A percentile compares a stretch with the other conserved stretches of the same genome.
Evolutionary conservation across 164 flowering plant genomes (phyloP).

Genomic region (Cinnamomum chago): DNA sequence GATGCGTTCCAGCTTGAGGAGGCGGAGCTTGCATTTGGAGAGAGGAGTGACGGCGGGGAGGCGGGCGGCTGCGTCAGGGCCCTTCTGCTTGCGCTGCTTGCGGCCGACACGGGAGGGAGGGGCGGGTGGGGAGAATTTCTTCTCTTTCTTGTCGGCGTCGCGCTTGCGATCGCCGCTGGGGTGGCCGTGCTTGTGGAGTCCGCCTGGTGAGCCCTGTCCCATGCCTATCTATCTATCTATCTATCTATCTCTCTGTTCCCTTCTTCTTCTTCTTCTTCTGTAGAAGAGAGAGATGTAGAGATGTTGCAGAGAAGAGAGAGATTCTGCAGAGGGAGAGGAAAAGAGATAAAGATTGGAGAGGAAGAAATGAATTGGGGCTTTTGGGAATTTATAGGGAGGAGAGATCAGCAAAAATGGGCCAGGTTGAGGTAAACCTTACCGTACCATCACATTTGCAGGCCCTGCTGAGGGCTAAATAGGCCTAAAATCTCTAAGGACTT

Average conservation of each 20-base stretch:
- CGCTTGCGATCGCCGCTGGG: slow-evolving; percentile 24
- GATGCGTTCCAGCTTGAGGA: slow-evolving; percentile 31
- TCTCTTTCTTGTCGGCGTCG: slow-evolving; percentile 36
- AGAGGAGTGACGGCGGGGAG: slow-evolving; percentile 33
- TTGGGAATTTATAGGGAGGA: background rate
- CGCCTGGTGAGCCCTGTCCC: slow-evolving; percentile 39
- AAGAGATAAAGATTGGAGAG: background rate
- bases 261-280: no score
- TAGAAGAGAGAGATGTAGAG: no score
- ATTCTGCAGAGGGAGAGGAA: background rate
- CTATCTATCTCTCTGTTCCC: no score
- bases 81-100: slow-evolving; percentile 37
- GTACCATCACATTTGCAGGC: no score
- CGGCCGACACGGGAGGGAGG: slow-evolving; percentile 43
- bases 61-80: slow-evolving; percentile 38
- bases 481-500: no score
- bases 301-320: no score
- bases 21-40: slow-evolving; percentile 35
- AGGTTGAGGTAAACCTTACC: no score
- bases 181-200: slow-evolving; percentile 17
- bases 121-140: slow-evolving; percentile 37
- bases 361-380: background rate
- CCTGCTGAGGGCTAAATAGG: no score
- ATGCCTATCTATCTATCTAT: background rate
- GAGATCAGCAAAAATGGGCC: no score